Base-by-base conservation (phyloP, 2,329 filamentous ascomycete species). In the Whalleya microplaca region DNA sequence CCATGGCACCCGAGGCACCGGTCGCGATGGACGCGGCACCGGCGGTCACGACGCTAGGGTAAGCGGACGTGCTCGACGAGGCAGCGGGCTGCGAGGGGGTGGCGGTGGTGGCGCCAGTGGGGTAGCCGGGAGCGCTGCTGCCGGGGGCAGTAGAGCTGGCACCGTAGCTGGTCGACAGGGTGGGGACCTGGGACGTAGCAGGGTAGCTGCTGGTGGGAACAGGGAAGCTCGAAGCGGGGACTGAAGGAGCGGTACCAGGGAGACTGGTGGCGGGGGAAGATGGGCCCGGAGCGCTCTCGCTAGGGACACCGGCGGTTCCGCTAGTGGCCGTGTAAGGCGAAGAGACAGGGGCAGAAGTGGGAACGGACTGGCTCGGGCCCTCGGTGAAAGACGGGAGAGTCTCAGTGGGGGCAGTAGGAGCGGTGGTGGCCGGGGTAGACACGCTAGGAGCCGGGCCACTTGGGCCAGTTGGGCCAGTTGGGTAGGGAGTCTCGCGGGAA, bases 101-200 rank as follows among this genome's bases (percentile, higher is more conserved):
- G 5, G 27, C 27, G 27, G 6, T 29, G 6, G 5, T 5, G 27
- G 32, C 7, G 32, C 16, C 46, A 16, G 56, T 58, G 18, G 59
- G 46, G 42, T 51, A 53, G 44, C 48, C 44, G 21, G 41, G 20
- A 41, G 42, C 51, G 43, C 49, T 72, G 86, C 87, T 89, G 21
- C 84, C 87, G 66, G 84, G 84, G 65, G 79, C 79, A 3, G 79
- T 84, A 62, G 79, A 82, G 53, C 77, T 83, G 20, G 76, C 58
- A 51, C 56, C 29, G 37, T 62, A 62, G 47, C 51, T 32, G n/a
- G 54, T 60, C 4, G 57, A 56, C 45, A 61, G 53, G 40, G 60
- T 61, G 2, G 57, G n/a, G 32, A 42, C 48, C 20, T 21, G 20
- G 7, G 18, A 45, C 14, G 43, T 10, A 5, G 20, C 47, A 29